phyloP scores from a whole-genome alignment of 768 basidiomycete species.

The Leccinum imitatum region DNA sequence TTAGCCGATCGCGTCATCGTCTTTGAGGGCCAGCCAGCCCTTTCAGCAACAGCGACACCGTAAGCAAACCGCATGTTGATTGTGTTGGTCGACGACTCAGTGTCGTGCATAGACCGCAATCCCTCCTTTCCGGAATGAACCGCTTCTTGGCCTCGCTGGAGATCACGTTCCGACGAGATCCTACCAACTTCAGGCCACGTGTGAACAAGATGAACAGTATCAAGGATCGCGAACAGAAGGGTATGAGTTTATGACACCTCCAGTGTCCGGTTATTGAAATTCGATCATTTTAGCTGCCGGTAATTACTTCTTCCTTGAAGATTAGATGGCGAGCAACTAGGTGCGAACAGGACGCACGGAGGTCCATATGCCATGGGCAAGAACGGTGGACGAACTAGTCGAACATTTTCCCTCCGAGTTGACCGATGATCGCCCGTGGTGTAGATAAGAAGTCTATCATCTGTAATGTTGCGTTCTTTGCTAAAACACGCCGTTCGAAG shows the following conservation, averaged over 20 bases:
- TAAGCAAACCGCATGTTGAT: conserved; percentile 39
- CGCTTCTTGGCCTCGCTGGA: conserved; percentile 93
- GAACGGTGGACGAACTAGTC: conserved; percentile 17
- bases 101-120: conserved; percentile 69
- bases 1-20: conserved; percentile 97
- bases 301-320: conserved; percentile 93
- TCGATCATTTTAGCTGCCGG: conserved; percentile 53
- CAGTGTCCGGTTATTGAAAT: conserved; percentile 7
- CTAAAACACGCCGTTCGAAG: no score
- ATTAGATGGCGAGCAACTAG: conserved; percentile 38
- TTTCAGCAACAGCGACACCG: conserved; percentile 89
- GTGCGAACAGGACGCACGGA: background rate
- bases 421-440: conserved; percentile 7
- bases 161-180: conserved; percentile 98
- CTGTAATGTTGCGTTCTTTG: background rate
- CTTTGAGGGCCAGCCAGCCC: conserved; percentile 83
- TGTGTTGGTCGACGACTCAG: conserved; percentile 2
- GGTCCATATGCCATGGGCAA: background rate
- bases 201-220: conserved; percentile 85
- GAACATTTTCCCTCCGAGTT: conserved; percentile 5
- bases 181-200: conserved; percentile 87
- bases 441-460: conserved; percentile 10
- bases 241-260: conserved; percentile 39
- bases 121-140: conserved; percentile 96
- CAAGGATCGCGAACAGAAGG: conserved; percentile 87